Conservation (phyloP, 108 stramenopile species). For the Craspedostauros australis region DNA sequence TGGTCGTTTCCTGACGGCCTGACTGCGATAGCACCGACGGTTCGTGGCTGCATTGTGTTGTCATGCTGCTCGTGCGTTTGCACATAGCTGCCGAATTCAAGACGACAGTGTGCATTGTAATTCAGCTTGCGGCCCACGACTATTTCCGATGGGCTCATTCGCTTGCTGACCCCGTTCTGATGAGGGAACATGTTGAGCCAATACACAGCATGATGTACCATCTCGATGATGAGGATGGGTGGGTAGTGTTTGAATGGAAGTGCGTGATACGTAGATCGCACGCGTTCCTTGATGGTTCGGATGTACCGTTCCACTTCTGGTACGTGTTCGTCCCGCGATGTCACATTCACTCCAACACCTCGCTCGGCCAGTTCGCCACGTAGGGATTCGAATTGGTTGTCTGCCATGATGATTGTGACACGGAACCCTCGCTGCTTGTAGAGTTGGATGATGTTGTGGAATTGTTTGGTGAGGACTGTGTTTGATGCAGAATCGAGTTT, state of each 20-base stretch:
- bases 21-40: slow-evolving; percentile 22
- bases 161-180: slow-evolving; percentile 4
- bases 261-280: slow-evolving; percentile 8
- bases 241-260: slow-evolving; percentile 34
- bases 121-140: slow-evolving; percentile 5
- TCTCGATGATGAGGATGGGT: slow-evolving; percentile 8
- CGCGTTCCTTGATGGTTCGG: slow-evolving; percentile 31
- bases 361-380: not conserved
- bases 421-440: slow-evolving; percentile 25
- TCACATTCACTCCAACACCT: slow-evolving; percentile 9
- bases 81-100: slow-evolving; percentile 34
- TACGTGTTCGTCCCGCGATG: slow-evolving; percentile 31
- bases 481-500: not conserved
- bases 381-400: slow-evolving; percentile 26
- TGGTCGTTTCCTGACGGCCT: slow-evolving; percentile 35
- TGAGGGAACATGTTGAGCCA: slow-evolving; percentile 25
- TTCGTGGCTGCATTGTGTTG: slow-evolving; percentile 15
- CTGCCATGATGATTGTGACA: slow-evolving; percentile 3
- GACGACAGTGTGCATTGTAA: slow-evolving; percentile 5
- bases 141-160: slow-evolving; percentile 13
- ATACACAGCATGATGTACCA: slow-evolving; percentile 12
- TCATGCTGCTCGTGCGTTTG: slow-evolving; percentile 32
- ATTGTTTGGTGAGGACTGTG: not conserved
- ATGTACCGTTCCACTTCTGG: slow-evolving; percentile 38
- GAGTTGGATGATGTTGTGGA: not conserved